phyloP scores from a whole-genome alignment of 2,329 filamentous ascomycete genomes.

The Coniella lustricola region DNA sequence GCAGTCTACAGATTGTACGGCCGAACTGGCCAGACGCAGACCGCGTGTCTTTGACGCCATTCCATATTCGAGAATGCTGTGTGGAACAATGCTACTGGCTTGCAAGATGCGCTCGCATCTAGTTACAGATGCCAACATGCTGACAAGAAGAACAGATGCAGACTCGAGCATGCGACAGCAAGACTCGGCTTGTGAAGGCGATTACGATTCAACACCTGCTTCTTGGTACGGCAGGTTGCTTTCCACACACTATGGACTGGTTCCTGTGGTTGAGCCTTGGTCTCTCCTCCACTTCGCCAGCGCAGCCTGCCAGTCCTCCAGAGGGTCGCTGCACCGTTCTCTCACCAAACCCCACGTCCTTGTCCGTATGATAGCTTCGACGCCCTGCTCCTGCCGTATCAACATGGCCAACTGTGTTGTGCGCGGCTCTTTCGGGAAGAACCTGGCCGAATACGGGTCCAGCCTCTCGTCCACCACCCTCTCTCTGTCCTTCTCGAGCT shows the following conservation, averaged over 20 bases:
- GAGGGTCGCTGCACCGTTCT: conserved; percentile 62
- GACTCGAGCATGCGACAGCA: too few relatives aligned
- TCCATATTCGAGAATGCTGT: too few relatives aligned
- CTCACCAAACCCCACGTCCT: conserved; percentile 75
- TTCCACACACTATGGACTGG: conserved; percentile 11
- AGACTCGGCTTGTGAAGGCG: too few relatives aligned
- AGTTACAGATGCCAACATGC: too few relatives aligned
- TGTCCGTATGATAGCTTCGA: conserved; percentile 72
- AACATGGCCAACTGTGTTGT: conserved; percentile 72
- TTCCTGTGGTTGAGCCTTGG: conserved; percentile 29
- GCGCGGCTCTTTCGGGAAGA: conserved; percentile 70
- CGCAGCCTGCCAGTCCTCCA: conserved; percentile 57
- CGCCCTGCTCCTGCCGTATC: conserved; percentile 65
- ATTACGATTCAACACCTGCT: too few relatives aligned
- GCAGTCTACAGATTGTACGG: too few relatives aligned
- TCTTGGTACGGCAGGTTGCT: not conserved
- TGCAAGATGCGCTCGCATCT: too few relatives aligned
- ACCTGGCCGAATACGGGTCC: conserved; percentile 84
- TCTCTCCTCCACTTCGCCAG: conserved; percentile 53
- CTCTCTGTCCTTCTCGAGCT: conserved; percentile 64
- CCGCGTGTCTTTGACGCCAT: too few relatives aligned
- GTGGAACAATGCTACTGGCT: too few relatives aligned
- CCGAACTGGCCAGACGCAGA: too few relatives aligned
- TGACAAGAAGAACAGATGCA: too few relatives aligned
- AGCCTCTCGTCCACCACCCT: conserved; percentile 77